Evolutionary conservation across 2,329 filamentous ascomycete genomes (phyloP), one percentile per base, ranked within the genome.

Genomic region (Neurospora sp.): DNA sequence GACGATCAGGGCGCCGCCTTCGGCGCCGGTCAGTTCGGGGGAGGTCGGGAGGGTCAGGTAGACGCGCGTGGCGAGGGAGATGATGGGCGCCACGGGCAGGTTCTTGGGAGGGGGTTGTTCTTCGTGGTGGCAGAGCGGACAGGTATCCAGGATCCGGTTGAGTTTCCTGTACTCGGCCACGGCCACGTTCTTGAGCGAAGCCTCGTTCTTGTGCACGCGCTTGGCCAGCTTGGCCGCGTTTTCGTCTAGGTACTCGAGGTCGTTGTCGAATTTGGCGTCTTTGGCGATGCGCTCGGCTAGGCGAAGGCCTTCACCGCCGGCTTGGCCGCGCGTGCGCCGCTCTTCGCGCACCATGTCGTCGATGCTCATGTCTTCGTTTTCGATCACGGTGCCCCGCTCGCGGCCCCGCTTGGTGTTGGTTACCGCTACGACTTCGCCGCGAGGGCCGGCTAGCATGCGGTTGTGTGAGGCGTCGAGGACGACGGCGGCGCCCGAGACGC

Each of bases 331-430:
- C 4, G 92, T 97, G 69, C 95, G 90, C 41, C 92, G 89, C 80
- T 99, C 96, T 80, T 98, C 94, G 37, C 93, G 89, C 19, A 99
- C 89, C 96, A 99, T 99, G 79, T 99, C 96, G 69, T 97, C 93
- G 71, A 99, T 91, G 38, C 85, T 90, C 93, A 99, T 98, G 75
- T 98, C 93, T 68, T 96, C 92, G 77, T 98, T 98, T 73, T 96
- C 93, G 74, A 92, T 88, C 6, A 99, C 91, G 8, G 89, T 85
- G 1, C 95, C 96, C 69, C 94, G 89, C 79, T 97, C 94, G 6
- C 88, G 86, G 2, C 94, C 95, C 66, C 94, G 88, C 77, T 91
- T 96, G 12, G 46, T 57, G 70, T 88, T 97, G 36, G 90, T 88
- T 8, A 97, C 84, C 0, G 88, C 82, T 74, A 90, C 94, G 69